Evolutionary conservation across 495 filamentous ascomycete genomes (phyloP).

Genomic region (Penicillium psychrofluorescens): DNA sequence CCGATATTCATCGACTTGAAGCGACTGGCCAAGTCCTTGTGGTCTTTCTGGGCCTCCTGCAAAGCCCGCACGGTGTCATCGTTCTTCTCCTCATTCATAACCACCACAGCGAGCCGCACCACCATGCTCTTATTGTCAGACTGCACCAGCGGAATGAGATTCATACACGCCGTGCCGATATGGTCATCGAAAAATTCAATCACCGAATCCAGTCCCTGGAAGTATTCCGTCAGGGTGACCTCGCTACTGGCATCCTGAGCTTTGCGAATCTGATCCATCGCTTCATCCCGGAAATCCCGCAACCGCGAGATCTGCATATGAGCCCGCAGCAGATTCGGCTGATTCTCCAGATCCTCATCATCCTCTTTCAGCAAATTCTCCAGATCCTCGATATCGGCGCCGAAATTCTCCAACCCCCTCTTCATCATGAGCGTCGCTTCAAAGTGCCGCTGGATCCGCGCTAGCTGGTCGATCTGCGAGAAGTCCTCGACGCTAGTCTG

Average conservation of each 20-base stretch:
- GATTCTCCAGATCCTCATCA: constrained; percentile 76
- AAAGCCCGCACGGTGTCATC: constrained; percentile 84
- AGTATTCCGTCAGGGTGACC: constrained; percentile 79
- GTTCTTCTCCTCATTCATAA: constrained; percentile 92
- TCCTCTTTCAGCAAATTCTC: constrained; percentile 72
- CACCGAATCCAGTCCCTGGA: constrained; percentile 76
- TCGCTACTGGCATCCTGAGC: constrained; percentile 66
- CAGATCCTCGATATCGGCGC: constrained; percentile 62
- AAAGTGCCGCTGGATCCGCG: constrained; percentile 91
- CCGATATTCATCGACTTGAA: constrained; percentile 94
- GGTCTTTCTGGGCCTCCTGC: constrained; percentile 89
- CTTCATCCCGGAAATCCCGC: constrained; percentile 88
- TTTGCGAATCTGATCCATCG: constrained; percentile 86
- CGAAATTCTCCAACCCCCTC: constrained; percentile 77
- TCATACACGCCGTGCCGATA: constrained; percentile 78
- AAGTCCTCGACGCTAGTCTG: constrained; percentile 97
- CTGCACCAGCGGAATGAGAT: constrained; percentile 78
- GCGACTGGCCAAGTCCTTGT: constrained; percentile 83
- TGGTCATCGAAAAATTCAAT: constrained; percentile 95
- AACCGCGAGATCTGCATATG: constrained; percentile 89
- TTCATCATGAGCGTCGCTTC: constrained; percentile 88
- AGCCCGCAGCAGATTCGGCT: constrained; percentile 81
- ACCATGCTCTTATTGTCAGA: constrained; percentile 81
- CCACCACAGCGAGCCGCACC: constrained; percentile 81
- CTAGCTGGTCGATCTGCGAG: constrained; percentile 88